phyloP scores from a whole-genome alignment of 768 basidiomycete species.

The Leccinellum rugosiceps region DNA sequence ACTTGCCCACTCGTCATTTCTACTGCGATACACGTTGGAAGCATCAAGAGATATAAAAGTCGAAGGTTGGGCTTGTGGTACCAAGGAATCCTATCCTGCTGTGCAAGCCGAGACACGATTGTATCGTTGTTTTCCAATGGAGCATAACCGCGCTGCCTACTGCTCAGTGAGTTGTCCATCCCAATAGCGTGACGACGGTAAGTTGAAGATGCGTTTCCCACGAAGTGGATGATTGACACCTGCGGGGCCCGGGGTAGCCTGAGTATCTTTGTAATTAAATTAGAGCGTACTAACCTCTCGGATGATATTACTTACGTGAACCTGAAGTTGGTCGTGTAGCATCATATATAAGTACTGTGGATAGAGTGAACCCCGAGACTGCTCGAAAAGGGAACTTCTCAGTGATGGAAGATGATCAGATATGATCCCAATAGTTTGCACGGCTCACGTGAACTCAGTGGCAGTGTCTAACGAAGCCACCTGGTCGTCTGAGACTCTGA shows the following conservation, averaged over 20 bases:
- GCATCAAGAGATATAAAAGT: background rate
- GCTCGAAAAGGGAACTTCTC: background rate
- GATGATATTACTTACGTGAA: background rate
- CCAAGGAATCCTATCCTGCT: background rate
- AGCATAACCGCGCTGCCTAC: background rate
- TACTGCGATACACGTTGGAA: background rate
- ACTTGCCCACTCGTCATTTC: background rate
- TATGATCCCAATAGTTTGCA: too few relatives aligned
- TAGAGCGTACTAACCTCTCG: background rate
- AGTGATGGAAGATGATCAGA: too few relatives aligned
- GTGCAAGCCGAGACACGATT: background rate
- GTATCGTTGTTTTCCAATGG: background rate
- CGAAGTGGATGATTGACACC: background rate
- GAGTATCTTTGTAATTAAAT: too few relatives aligned
- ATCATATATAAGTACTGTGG: background rate
- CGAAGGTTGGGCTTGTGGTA: background rate
- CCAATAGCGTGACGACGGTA: background rate
- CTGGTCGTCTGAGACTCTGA: background rate
- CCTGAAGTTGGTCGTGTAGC: background rate
- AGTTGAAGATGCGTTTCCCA: background rate
- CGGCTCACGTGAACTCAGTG: background rate
- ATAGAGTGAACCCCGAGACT: background rate
- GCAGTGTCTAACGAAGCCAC: background rate
- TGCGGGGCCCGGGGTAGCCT: too few relatives aligned
- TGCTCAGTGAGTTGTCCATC: background rate